These are phyloP conservation scores for Zoysia japonica DNA, from an alignment of 176 grass and related monocot genomes.

Conservation along the genomic window DNA sequence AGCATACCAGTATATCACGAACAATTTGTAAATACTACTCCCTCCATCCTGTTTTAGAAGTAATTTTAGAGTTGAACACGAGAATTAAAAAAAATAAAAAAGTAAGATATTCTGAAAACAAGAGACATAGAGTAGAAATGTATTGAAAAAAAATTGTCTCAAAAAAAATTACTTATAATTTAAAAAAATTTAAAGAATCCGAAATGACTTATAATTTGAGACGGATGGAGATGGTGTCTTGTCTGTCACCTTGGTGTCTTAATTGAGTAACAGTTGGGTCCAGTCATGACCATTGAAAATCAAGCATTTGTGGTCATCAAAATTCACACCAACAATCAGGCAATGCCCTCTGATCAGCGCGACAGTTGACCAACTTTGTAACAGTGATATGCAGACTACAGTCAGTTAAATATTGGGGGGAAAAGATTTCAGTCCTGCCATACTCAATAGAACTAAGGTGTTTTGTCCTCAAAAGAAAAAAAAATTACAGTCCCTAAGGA, in stretches of 20 bases:
- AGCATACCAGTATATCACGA: background rate
- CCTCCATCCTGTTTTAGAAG: too few relatives aligned
- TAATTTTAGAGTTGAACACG: too few relatives aligned
- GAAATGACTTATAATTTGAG: too few relatives aligned
- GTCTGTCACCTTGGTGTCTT: background rate
- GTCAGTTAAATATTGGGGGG: background rate
- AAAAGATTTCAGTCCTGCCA: background rate
- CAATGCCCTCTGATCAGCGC: background rate
- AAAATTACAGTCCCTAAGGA: background rate
- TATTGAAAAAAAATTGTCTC: too few relatives aligned
- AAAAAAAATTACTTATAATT: too few relatives aligned
- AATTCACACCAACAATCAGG: background rate
- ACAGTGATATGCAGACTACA: constrained; percentile 7
- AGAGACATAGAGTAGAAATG: too few relatives aligned
- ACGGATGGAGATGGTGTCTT: background rate
- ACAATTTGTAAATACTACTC: background rate
- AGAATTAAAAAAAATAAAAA: too few relatives aligned
- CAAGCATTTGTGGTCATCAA: background rate
- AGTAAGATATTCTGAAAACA: too few relatives aligned
- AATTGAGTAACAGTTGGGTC: too few relatives aligned
- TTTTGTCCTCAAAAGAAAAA: background rate
- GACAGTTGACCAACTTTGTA: background rate
- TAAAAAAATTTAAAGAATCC: too few relatives aligned
- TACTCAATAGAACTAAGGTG: background rate
- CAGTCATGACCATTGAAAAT: too few relatives aligned